phyloP scores from a whole-genome alignment of 805 yeast species.

The Zygotorulaspora danielsina region DNA sequence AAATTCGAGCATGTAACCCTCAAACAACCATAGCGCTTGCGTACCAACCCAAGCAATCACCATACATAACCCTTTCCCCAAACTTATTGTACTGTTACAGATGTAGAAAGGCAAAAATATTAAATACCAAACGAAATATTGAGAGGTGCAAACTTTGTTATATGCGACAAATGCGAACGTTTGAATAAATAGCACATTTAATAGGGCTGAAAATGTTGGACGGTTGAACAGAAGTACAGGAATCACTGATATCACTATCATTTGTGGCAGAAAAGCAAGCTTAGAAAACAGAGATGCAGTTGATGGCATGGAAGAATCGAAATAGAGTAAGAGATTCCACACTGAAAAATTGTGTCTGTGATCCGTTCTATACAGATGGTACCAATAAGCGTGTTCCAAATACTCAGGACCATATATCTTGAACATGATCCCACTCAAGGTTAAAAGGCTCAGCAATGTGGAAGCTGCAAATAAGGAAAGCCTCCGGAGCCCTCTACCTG shows the following conservation, averaged over 20 bases:
- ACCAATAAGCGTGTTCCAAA: slow-evolving; percentile 70
- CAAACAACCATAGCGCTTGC: slow-evolving; percentile 74
- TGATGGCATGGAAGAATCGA: slow-evolving; percentile 42
- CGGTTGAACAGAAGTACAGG: slow-evolving; percentile 21
- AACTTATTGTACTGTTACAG: slow-evolving; percentile 41
- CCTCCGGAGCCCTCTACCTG: slow-evolving; percentile 17
- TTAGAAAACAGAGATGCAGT: slow-evolving; percentile 25
- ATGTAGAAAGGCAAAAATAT: slow-evolving; percentile 75
- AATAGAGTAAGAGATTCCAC: slow-evolving; percentile 71
- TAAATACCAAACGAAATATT: slow-evolving; percentile 92
- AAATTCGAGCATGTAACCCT: slow-evolving; percentile 79
- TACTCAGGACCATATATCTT: slow-evolving; percentile 67
- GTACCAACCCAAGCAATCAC: slow-evolving; percentile 59
- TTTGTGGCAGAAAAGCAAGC: slow-evolving; percentile 81
- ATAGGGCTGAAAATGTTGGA: slow-evolving; percentile 38
- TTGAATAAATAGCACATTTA: slow-evolving; percentile 63
- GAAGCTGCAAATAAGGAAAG: slow-evolving; percentile 42
- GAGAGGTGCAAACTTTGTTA: slow-evolving; percentile 87
- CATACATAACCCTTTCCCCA: slow-evolving; percentile 40
- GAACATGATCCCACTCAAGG: slow-evolving; percentile 59
- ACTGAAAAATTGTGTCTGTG: slow-evolving; percentile 94
- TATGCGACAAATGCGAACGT: slow-evolving; percentile 73
- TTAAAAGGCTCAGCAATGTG: slow-evolving; percentile 42
- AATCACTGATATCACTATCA: slow-evolving; percentile 39
- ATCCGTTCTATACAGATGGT: slow-evolving; percentile 79